These are phyloP conservation scores for Lentinula edodes DNA, from an alignment of 768 basidiomycete genomes.

Conservation along the genomic window DNA sequence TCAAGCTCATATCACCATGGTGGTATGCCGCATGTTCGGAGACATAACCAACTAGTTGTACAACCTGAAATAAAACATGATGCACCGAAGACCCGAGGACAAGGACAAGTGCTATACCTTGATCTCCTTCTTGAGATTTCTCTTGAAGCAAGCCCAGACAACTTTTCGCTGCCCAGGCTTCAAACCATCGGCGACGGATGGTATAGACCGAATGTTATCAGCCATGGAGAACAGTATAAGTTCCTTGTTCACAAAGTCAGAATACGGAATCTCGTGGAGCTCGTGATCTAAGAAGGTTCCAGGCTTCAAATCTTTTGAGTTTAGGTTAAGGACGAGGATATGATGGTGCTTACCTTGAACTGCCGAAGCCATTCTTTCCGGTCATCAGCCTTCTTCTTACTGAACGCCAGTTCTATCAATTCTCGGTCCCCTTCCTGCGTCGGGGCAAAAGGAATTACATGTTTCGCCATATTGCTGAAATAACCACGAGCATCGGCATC, in stretches of 20 bases:
- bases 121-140: conserved; percentile 87
- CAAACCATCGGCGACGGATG: conserved; percentile 87
- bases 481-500: conserved; percentile 89
- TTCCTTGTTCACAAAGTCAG: conserved; percentile 98
- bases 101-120: conserved; percentile 45
- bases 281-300: conserved; percentile 93
- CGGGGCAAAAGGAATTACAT: conserved; percentile 88
- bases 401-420: conserved; percentile 96
- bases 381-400: conserved; percentile 98
- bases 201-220: conserved; percentile 97
- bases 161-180: conserved; percentile 98
- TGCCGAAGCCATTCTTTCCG: conserved; percentile 97
- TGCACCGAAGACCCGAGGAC: background rate
- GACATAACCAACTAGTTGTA: conserved; percentile 93
- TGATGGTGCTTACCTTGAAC: conserved; percentile 57
- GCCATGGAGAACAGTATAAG: conserved; percentile 99
- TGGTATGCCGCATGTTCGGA: conserved; percentile 94
- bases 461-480: conserved; percentile 87
- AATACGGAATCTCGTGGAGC: conserved; percentile 76
- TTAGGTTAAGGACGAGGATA: background rate
- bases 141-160: conserved; percentile 93
- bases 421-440: conserved; percentile 78
- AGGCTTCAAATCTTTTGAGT: conserved; percentile 44
- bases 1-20: conserved; percentile 88
- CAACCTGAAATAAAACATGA: conserved; percentile 47